Evolutionary conservation across 768 basidiomycete species (phyloP), one percentile per base, ranked within the genome.

Genomic region (Hygrocybe punicea): DNA sequence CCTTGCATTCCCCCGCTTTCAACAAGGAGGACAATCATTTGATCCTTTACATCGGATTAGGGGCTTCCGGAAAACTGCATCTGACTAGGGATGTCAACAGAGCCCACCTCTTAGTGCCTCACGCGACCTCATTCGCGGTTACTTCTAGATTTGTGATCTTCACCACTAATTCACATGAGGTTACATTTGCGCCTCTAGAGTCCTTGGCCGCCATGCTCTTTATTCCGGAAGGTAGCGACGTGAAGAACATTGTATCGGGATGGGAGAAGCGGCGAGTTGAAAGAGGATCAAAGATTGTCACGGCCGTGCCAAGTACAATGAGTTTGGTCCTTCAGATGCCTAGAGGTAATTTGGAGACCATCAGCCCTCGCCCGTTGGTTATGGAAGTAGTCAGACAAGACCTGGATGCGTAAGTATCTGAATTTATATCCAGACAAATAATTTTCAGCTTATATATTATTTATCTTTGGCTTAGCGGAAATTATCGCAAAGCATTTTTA

Each of bases 251-350:
- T 23, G 62, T 69, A 23, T 46, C 40, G 8, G 53, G 67, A 19
- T 88, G 85, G 85, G 85, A 90, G 65, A 82, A 78, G 10, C 81
- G 96, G 39, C 82, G 90, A 17, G 82, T 98, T 1, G 97, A 99
- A 71, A 77, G 97, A 29, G 97, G 97, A 3, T 87, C 91, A 6
- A 75, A 87, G 57, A 94, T 98, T 34, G 93, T 98, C 4, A 84
- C 87, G 0, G 89, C 87, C 11, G 87, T 97, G 1, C 88, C 94
- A 1, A 93, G 87, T 57, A 74, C 84, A 7, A 98, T 95, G 91
- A 86, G 81, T 63, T 71, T 99, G 34, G 90, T 98, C 0, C 74
- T 99, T 9, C 97, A 99, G 72, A 98, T 98, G 96, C 97, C 96
- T 0, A 76, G 97, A 61, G 97, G 97, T 1, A 98, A 98, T 71